A percentile compares a stretch with the other conserved stretches of the same genome.
phyloP scores from a whole-genome alignment of 1,284 basidiomycete genomes.

The Sanghuangporus sanghuang region DNA sequence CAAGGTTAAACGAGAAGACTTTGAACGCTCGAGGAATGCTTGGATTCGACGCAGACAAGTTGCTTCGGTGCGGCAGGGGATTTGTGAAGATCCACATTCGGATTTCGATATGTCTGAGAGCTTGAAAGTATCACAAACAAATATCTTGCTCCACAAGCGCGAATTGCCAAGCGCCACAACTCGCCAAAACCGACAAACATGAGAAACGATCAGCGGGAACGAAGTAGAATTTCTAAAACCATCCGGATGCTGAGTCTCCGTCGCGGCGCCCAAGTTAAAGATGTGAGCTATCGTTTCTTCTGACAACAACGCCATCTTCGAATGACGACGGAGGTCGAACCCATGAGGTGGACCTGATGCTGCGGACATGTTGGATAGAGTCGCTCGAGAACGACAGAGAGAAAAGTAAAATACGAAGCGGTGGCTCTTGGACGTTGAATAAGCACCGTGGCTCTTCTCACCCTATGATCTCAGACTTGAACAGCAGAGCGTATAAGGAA shows the following conservation, averaged over 20 bases:
- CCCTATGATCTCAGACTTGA: too few relatives aligned
- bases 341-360: too few relatives aligned
- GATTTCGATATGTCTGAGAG: neutral
- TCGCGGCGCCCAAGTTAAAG: neutral
- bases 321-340: neutral
- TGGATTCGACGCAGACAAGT: conserved; percentile 32
- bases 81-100: neutral
- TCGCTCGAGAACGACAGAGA: too few relatives aligned
- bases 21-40: conserved; percentile 38
- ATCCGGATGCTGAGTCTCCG: neutral
- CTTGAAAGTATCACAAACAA: conserved; percentile 35
- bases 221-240: neutral
- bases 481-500: too few relatives aligned
- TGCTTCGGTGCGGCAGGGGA: conserved; percentile 19
- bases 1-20: conserved; percentile 37
- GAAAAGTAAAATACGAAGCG: too few relatives aligned
- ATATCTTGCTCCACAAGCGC: conserved; percentile 47
- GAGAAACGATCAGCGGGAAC: conserved; percentile 37
- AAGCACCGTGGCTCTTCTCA: too few relatives aligned
- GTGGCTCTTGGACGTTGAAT: too few relatives aligned
- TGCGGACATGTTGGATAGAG: too few relatives aligned
- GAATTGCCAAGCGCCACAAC: conserved; percentile 40
- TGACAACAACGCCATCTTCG: neutral
- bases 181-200: conserved; percentile 48
- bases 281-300: conserved; percentile 10